Evolutionary conservation across 1,139 yeast species (phyloP).

Genomic region (Debaryomycetaceae sp.): DNA sequence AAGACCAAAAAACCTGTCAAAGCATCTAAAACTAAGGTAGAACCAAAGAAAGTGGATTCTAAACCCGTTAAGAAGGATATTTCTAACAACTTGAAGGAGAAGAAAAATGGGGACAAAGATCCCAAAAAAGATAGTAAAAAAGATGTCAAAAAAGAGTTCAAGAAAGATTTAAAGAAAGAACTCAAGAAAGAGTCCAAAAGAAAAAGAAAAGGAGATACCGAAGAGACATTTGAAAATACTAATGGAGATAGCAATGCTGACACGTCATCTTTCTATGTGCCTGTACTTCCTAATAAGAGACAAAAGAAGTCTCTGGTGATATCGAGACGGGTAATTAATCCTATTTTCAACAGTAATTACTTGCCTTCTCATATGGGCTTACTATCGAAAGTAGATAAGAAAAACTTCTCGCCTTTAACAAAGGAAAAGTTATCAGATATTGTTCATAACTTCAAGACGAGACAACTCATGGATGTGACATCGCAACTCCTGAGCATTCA

Average conservation of each 20-base stretch:
- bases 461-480: constrained; percentile 23
- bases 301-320: constrained; percentile 5
- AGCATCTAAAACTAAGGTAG: neutral
- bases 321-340: constrained; percentile 11
- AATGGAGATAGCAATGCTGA: neutral
- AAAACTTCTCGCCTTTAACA: constrained; percentile 10
- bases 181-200: neutral
- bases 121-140: neutral
- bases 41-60: neutral
- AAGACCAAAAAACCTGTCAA: neutral
- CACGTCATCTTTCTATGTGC: neutral
- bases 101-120: neutral
- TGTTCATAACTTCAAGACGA: constrained; percentile 14
- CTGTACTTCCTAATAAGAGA: constrained; percentile 3
- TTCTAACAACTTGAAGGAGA: neutral
- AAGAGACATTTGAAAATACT: neutral
- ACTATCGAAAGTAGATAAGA: constrained; percentile 12
- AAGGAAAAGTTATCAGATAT: constrained; percentile 9
- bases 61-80: neutral
- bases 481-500: constrained; percentile 18
- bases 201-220: neutral
- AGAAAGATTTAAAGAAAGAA: constrained; percentile 1
- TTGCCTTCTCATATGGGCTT: constrained; percentile 10
- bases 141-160: neutral
- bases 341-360: constrained; percentile 18